phyloP scores from a whole-genome alignment of 192 early-diverging fungal genomes.

The Dissophora ornata region DNA sequence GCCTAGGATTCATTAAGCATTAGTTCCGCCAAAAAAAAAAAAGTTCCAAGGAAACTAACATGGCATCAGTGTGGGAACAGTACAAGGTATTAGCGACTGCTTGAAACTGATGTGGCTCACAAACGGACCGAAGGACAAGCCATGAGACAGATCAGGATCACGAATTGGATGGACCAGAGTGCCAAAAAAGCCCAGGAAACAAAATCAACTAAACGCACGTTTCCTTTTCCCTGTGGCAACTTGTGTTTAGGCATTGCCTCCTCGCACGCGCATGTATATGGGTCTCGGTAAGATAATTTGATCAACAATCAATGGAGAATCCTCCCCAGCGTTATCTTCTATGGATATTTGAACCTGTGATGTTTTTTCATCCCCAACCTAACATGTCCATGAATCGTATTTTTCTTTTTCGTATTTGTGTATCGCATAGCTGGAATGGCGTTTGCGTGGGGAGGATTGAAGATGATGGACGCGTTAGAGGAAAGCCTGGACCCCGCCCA shows the following conservation, averaged over 20 bases:
- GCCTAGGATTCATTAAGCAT: too few species aligned
- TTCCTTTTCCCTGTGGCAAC: not conserved
- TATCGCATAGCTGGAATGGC: conserved; percentile 41
- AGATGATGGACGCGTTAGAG: conserved; percentile 46
- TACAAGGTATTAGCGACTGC: conserved; percentile 7
- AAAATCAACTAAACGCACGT: too few species aligned
- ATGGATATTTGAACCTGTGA: too few species aligned
- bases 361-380: too few species aligned
- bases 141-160: not conserved
- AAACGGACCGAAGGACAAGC: not conserved
- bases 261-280: conserved; percentile 52
- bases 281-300: conserved; percentile 30
- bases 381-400: too few species aligned
- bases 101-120: not conserved
- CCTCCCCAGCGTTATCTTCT: not conserved
- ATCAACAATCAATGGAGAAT: not conserved
- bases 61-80: conserved; percentile 17
- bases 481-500: conserved; percentile 33
- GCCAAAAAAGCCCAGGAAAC: too few species aligned
- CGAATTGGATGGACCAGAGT: too few species aligned
- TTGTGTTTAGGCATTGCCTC: conserved; percentile 31
- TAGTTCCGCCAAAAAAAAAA: conserved; percentile 10
- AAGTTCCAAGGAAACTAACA: not conserved
- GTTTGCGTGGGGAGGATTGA: conserved; percentile 38
- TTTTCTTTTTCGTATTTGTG: not conserved